phyloP scores from a whole-genome alignment of 352 stramenopile species.

The Pythium phragmitis region DNA sequence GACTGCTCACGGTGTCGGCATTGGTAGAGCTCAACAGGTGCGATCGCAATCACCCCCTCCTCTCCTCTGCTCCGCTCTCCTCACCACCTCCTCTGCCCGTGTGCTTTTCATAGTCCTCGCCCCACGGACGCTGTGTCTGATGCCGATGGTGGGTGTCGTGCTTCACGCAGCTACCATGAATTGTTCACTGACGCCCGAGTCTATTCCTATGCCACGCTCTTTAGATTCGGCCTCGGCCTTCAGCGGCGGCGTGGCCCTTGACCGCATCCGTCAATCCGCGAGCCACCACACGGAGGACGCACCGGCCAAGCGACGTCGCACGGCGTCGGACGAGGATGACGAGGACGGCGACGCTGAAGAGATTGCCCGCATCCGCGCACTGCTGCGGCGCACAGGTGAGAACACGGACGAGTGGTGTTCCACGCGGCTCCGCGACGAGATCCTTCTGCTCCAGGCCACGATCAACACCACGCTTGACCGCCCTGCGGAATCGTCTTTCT shows the following conservation, averaged over 20 bases:
- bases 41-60: not conserved
- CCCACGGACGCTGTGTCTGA: constrained; percentile 5
- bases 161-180: not conserved
- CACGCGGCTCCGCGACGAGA: constrained; percentile 12
- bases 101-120: not conserved
- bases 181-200: not conserved
- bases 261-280: constrained; percentile 14
- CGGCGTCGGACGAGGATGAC: not conserved
- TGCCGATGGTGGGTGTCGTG: constrained; percentile 8
- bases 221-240: constrained; percentile 21
- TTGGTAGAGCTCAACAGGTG: constrained; percentile 20
- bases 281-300: not conserved
- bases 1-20: constrained; percentile 17
- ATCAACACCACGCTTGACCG: constrained; percentile 16
- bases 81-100: not conserved
- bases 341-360: constrained; percentile 2
- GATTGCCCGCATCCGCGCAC: not conserved
- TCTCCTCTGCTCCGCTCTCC: not conserved
- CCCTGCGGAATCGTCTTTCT: not conserved
- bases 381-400: not conserved
- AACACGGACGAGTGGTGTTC: constrained; percentile 11
- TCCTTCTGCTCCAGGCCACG: constrained; percentile 20
- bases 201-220: not conserved
- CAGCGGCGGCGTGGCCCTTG: constrained; percentile 22
- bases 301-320: not conserved